Conservation (phyloP, 2,329 filamentous ascomycete genomes). For the Daldinia sp. region DNA sequence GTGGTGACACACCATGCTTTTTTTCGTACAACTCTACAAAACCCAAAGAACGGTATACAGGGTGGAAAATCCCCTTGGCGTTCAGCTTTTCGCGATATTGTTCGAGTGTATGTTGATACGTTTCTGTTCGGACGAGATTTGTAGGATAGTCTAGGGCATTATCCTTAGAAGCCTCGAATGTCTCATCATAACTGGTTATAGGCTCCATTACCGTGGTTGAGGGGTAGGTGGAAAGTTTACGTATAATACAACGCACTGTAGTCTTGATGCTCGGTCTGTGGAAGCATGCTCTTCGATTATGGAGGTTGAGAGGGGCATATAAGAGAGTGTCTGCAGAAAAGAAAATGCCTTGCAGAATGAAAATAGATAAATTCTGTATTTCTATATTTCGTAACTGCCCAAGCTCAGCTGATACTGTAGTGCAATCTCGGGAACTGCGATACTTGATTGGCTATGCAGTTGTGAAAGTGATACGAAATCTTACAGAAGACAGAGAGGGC, state of each 20-base stretch:
- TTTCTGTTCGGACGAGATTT: conserved; percentile 28
- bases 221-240: background rate
- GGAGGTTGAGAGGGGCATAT: background rate
- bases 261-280: background rate
- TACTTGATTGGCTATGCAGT: too few species aligned
- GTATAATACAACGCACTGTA: background rate
- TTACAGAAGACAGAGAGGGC: too few species aligned
- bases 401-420: too few species aligned
- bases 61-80: background rate
- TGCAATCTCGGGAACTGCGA: too few species aligned
- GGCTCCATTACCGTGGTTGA: background rate
- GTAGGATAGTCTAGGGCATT: conserved; percentile 13
- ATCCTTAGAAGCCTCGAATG: conserved; percentile 15
- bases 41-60: background rate
- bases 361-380: too few species aligned
- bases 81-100: conserved; percentile 9
- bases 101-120: conserved; percentile 24
- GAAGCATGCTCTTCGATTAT: background rate
- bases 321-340: too few species aligned
- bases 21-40: background rate
- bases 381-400: too few species aligned
- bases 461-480: too few species aligned
- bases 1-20: background rate
- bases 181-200: background rate
- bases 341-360: too few species aligned